Evolutionary conservation across 306 rosid species (phyloP), one percentile per base, ranked within the genome.

Genomic region (Vigna hirtella): DNA sequence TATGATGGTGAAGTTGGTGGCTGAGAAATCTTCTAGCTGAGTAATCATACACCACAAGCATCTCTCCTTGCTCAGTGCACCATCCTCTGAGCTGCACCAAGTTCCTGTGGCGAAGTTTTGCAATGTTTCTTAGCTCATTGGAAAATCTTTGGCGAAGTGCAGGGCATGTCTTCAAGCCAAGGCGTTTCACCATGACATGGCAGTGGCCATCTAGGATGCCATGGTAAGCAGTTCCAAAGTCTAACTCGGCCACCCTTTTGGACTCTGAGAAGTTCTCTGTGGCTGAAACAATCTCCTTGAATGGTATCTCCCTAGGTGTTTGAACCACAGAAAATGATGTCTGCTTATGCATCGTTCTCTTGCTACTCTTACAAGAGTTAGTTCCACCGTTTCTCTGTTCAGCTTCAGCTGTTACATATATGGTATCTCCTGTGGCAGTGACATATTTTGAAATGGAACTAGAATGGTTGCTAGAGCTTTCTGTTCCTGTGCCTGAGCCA

Each of bases 21-120:
- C 93, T 89, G n/a, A 93, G 81, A 22, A 89, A 82, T 38, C 90
- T 88, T 40, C 83, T 88, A 18, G 90, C 89, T 0, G 93, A 81
- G 91, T 91, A 91, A 66, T 93, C 98, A 48, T 91, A 93, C 56
- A 93, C 93, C 65, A 93, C 97, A 30, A 93, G 97, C 94, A 91
- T 91, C 82, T 93, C 97, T 14, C 98, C 93, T 81, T 87, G 94
- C 79, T 93, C 96, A 3, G 96, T 93, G 89, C 97, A 93, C 98
- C 97, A 93, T 26, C 98, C 98, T 7, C 94, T 89, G 28, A 93
- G 96, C 74, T 93, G 97, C 26, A 91, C 88, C 83, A 93, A 74
- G 82, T 89, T 93, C 70, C 98, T 71, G 64, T 93, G 98, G 70
- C 87, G 91, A 32, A 93, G 94, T 82, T 92, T 80, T 12, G 89